Evolutionary conservation across 2,329 filamentous ascomycete genomes (phyloP).

Genomic region (Pestalotiopsis fici): DNA sequence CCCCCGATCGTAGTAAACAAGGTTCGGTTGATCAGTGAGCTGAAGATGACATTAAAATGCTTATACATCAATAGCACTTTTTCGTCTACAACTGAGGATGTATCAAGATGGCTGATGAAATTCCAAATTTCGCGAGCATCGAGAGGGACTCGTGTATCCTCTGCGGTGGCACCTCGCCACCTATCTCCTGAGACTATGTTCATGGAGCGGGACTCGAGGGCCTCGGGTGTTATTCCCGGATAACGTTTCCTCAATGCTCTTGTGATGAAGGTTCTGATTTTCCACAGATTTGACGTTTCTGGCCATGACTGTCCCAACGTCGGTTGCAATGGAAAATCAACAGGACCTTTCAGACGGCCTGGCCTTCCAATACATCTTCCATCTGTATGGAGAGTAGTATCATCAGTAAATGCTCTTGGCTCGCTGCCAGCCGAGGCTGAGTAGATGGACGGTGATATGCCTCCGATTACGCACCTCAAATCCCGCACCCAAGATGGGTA

Average conservation of each 20-base stretch:
- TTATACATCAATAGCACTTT: neutral
- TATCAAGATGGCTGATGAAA: neutral
- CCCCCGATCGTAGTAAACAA: neutral
- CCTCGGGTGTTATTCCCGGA: neutral
- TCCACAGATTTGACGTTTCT: neutral
- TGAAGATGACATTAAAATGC: conserved; percentile 1
- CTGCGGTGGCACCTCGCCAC: conserved; percentile 2
- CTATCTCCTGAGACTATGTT: neutral
- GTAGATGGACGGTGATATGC: neutral
- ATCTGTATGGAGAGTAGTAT: neutral
- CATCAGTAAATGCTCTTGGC: neutral
- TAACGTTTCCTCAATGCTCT: neutral
- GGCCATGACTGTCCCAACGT: neutral
- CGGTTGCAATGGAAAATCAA: neutral
- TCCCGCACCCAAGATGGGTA: conserved; percentile 4
- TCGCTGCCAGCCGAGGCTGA: neutral
- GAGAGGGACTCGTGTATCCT: neutral
- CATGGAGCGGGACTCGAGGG: neutral
- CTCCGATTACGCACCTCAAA: neutral
- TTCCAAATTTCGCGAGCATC: neutral
- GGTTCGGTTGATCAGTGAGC: neutral
- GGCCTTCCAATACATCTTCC: neutral
- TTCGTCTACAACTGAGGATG: neutral
- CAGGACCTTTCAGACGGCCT: neutral
- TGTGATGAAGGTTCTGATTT: neutral